These are phyloP conservation scores for Trametes coccinea DNA, from an alignment of 768 basidiomycete genomes.

Conservation along the genomic window DNA sequence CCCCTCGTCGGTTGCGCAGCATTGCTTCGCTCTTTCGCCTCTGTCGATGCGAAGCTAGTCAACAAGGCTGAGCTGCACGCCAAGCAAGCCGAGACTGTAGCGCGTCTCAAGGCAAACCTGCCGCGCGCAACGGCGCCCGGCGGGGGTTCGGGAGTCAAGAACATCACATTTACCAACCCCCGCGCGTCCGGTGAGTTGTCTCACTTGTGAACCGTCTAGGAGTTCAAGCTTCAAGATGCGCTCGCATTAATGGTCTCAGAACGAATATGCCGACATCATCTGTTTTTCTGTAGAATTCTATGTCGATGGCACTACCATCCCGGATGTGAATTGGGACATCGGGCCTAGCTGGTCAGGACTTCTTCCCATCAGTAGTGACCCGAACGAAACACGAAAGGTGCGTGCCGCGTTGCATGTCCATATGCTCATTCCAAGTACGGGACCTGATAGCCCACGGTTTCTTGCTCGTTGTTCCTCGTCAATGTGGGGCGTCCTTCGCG, in stretches of 20 bases:
- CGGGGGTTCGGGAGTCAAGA: conserved; percentile 40
- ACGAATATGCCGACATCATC: background rate
- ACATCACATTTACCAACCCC: conserved; percentile 72
- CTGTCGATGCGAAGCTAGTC: conserved; percentile 17
- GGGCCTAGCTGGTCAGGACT: conserved; percentile 78
- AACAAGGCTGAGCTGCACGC: conserved; percentile 45
- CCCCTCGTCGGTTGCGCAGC: conserved; percentile 4
- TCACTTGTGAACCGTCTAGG: no score
- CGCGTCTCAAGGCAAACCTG: conserved; percentile 34
- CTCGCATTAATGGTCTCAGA: background rate
- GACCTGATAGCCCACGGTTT: conserved; percentile 5
- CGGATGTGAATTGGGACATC: conserved; percentile 69
- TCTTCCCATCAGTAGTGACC: conserved; percentile 61
- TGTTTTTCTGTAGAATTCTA: conserved; percentile 53
- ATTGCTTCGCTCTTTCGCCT: background rate
- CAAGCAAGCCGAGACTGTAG: conserved; percentile 49
- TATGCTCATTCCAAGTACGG: background rate
- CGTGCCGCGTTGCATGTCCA: background rate
- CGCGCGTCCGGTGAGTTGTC: conserved; percentile 50
- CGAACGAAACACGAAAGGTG: conserved; percentile 70
- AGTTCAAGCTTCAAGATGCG: no score
- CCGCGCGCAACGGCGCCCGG: conserved; percentile 12
- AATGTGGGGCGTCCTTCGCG: background rate
- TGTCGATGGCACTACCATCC: conserved; percentile 65
- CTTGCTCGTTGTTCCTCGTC: background rate